Percentiles rank a stretch among this genome's conserved stretches.
Evolutionary conservation across 2,329 filamentous ascomycete genomes (phyloP).

Genomic region (Aspergillus fructus): DNA sequence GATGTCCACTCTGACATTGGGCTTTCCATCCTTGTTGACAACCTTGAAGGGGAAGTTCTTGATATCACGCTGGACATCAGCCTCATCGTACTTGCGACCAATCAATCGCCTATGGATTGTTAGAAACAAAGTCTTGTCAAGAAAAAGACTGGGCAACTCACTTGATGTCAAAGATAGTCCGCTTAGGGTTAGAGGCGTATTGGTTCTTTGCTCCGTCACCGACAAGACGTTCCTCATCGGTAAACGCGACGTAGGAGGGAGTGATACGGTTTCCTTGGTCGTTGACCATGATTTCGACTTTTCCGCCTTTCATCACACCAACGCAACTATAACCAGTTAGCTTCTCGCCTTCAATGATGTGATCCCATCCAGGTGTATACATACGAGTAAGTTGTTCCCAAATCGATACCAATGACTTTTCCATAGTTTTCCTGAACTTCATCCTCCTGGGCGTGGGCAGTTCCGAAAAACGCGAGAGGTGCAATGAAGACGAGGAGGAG

Average conservation of each 20-base stretch:
- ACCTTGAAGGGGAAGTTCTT: slow-evolving; percentile 99
- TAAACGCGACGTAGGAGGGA: slow-evolving; percentile 93
- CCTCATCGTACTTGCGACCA: slow-evolving; percentile 78
- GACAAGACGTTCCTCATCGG: slow-evolving; percentile 92
- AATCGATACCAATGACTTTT: slow-evolving; percentile 93
- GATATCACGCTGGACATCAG: slow-evolving; percentile 85
- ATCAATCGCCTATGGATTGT: slow-evolving; percentile 66
- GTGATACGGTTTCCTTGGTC: slow-evolving; percentile 97
- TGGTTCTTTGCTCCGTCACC: slow-evolving; percentile 98
- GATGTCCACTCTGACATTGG: slow-evolving; percentile 70
- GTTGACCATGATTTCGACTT: slow-evolving; percentile 93
- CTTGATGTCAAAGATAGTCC: slow-evolving; percentile 82
- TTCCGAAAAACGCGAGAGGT: slow-evolving; percentile 79
- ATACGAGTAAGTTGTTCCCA: slow-evolving; percentile 76
- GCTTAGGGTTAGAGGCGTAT: slow-evolving; percentile 73
- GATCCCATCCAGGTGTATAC: slow-evolving; percentile 8
- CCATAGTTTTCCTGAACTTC: slow-evolving; percentile 72
- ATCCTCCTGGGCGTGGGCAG: slow-evolving; percentile 65
- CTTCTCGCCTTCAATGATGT: not conserved
- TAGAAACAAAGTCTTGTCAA: slow-evolving; percentile 7
- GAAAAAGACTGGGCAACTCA: slow-evolving; percentile 50
- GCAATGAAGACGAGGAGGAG: slow-evolving; percentile 83
- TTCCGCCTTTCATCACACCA: slow-evolving; percentile 93
- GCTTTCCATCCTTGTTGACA: slow-evolving; percentile 84
- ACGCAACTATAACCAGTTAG: slow-evolving; percentile 64